These are phyloP conservation scores for Rhododendron henanense DNA, from an alignment of 148 eudicot genomes.

Conservation along the genomic window DNA sequence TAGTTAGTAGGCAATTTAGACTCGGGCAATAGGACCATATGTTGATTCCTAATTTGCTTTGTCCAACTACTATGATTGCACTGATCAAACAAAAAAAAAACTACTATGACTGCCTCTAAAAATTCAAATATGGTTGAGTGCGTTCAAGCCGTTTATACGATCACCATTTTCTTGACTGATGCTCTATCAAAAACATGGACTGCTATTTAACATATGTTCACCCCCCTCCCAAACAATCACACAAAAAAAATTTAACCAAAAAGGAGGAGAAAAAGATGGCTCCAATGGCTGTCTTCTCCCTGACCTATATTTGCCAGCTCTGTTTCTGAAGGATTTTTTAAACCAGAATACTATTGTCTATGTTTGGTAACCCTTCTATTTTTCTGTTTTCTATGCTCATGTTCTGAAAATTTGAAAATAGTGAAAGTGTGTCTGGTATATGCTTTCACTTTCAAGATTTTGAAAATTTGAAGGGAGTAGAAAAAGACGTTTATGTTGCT, in stretches of 20 bases:
- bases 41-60: constrained; percentile 6
- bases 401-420: background rate
- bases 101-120: background rate
- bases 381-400: background rate
- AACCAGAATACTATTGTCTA: background rate
- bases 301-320: background rate
- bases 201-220: background rate
- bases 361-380: background rate
- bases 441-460: background rate
- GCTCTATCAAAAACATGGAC: background rate
- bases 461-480: background rate
- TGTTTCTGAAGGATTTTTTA: background rate
- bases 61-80: background rate
- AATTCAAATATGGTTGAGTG: background rate
- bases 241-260: too few species aligned
- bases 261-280: background rate
- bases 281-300: background rate
- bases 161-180: background rate
- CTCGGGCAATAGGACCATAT: background rate
- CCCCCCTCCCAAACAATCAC: background rate
- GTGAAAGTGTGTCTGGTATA: background rate
- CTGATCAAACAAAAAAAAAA: too few species aligned
- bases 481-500: too few species aligned
- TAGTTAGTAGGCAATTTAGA: background rate
- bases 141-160: too few species aligned